Conservation (phyloP, 148 eudicot species). For the Persicaria maculosa region DNA sequence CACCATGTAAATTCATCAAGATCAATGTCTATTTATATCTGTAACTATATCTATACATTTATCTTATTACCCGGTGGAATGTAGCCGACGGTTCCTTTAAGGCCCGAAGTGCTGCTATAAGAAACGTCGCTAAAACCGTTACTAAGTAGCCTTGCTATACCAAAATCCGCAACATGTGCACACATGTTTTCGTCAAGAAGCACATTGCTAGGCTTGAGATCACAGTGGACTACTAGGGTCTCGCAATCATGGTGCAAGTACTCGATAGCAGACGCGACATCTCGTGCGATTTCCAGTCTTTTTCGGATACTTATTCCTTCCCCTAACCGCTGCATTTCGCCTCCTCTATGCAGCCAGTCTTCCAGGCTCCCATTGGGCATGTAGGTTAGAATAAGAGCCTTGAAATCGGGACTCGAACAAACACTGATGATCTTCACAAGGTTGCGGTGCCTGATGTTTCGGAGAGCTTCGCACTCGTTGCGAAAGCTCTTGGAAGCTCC, state of each 20-base stretch:
- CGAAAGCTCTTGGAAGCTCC: slow-evolving; percentile 27
- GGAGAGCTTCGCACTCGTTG: slow-evolving; percentile 31
- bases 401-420: slow-evolving; percentile 28
- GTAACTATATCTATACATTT: slow-evolving; percentile 8
- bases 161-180: slow-evolving; percentile 63
- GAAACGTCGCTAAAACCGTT: slow-evolving; percentile 19
- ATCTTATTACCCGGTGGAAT: slow-evolving; percentile 51
- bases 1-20: slow-evolving; percentile 12
- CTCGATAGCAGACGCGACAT: slow-evolving; percentile 42
- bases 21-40: background rate
- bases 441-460: slow-evolving; percentile 28
- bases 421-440: slow-evolving; percentile 31
- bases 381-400: slow-evolving; percentile 24
- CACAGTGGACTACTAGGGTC: slow-evolving; percentile 40
- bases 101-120: slow-evolving; percentile 30
- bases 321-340: slow-evolving; percentile 25
- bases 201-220: slow-evolving; percentile 19
- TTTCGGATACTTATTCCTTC: slow-evolving; percentile 27
- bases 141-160: slow-evolving; percentile 43
- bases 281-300: slow-evolving; percentile 36
- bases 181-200: slow-evolving; percentile 53
- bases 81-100: slow-evolving; percentile 69
- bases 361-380: slow-evolving; percentile 24
- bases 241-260: slow-evolving; percentile 56
- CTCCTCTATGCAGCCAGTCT: slow-evolving; percentile 26